Base-by-base conservation (phyloP, 768 basidiomycete species). In the Gautieria morchelliformis region DNA sequence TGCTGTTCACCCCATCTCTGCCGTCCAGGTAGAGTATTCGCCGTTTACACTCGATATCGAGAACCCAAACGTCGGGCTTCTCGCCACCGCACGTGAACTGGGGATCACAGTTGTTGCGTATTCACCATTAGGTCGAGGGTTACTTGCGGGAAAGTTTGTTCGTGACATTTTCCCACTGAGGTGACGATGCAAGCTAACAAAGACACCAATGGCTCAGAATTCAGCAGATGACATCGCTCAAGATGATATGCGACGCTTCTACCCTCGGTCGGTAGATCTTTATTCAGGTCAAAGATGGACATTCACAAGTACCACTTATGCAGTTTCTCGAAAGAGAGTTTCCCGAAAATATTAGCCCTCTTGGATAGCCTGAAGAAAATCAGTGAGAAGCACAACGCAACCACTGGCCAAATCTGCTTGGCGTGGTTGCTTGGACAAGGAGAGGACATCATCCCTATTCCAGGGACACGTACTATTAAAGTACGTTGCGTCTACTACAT, bases 11-110 rank as follows among this genome's bases (percentile, higher is more conserved):
- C 77, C 77, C 6, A 78, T 81, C 27, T 58, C 77, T 1, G 74
- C 76, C 0, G 65, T 80, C 9, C 75, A 81, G 65, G 68, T 79
- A 35, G 78, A 81, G 58, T 80, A 78, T 60, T 77, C 76, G 0
- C 73, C 78, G 1, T 78, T 79, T 62, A 71, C 70, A 4, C 68
- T 79, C 9, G 74, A 76, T 39, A 73, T 78, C 51, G 78, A 80
- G 61, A 68, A 74, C 54, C 65, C 69, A 5, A 70, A 73, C 58
- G 70, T 77, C 33, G 68, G 62, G 1, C 60, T 81, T 1, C 64
- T 78, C 37, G 66, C 71, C 32, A 73, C 77, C 1, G 72, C 72
- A 12, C 67, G 78, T 19, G 79, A 81, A 60, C 67, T 81, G 7
- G 77, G 78, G 12, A 70, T 79, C 35, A 69, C 72, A 41, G 70